Conservation (phyloP, 2,329 filamentous ascomycete species). For the Monilinia aucupariae region DNA sequence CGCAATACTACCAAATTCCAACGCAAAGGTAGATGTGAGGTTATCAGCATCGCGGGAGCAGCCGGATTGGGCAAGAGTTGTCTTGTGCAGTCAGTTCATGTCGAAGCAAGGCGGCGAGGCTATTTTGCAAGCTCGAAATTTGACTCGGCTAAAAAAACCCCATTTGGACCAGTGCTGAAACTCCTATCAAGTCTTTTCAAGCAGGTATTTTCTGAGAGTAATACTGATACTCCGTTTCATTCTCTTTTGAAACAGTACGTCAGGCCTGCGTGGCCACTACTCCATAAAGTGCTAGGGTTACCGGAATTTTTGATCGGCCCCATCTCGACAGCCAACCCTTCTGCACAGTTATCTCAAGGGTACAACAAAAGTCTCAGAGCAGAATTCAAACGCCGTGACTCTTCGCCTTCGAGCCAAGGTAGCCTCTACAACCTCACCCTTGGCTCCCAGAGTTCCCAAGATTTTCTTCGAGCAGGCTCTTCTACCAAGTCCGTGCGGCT, state of each 20-base stretch:
- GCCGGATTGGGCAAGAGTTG: constrained; percentile 62
- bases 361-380: constrained; percentile 33
- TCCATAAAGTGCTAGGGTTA: constrained; percentile 56
- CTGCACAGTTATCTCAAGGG: constrained; percentile 22
- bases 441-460: constrained; percentile 50
- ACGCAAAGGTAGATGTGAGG: constrained; percentile 57
- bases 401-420: constrained; percentile 28
- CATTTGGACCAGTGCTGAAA: constrained; percentile 59
- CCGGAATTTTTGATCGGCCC: constrained; percentile 63
- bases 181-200: constrained; percentile 62
- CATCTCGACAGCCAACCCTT: constrained; percentile 14
- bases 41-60: constrained; percentile 55
- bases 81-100: constrained; percentile 57
- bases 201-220: constrained; percentile 61
- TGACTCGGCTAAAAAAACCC: constrained; percentile 53
- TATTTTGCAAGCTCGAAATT: constrained; percentile 64
- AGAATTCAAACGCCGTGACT: constrained; percentile 28
- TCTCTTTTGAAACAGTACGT: constrained; percentile 57
- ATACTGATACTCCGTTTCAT: constrained; percentile 60
- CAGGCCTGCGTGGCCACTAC: constrained; percentile 57
- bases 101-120: constrained; percentile 55
- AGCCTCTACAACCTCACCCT: constrained; percentile 29
- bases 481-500: constrained; percentile 65
- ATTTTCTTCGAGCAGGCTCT: constrained; percentile 53
- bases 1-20: constrained; percentile 46